A percentile compares a stretch with the other conserved stretches of the same genome.
Evolutionary conservation across 2,329 filamentous ascomycete genomes (phyloP).

Genomic region (Sporothrix brunneoviolacea): DNA sequence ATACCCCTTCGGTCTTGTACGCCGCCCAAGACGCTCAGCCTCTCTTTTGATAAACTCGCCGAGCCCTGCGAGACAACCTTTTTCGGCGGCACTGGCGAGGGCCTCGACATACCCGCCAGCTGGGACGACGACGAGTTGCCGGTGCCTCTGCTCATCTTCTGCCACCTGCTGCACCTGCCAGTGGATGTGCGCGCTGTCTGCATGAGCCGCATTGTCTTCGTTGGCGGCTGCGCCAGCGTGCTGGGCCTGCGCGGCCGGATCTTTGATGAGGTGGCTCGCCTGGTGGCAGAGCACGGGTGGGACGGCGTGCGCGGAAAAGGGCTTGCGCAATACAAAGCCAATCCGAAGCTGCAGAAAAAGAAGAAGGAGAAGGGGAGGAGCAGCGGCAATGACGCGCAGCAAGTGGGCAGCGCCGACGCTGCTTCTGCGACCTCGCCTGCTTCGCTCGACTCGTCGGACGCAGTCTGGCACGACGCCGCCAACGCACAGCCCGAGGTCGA

Average conservation of each 20-base stretch:
- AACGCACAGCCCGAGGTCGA: constrained; percentile 45
- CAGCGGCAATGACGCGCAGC: constrained; percentile 19
- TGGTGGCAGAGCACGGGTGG: constrained; percentile 70
- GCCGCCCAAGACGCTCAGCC: constrained; percentile 48
- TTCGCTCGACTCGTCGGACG: constrained; percentile 16
- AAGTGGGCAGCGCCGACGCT: constrained; percentile 3
- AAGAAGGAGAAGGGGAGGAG: not conserved
- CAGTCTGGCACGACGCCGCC: constrained; percentile 35
- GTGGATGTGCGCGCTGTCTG: constrained; percentile 77
- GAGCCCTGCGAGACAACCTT: constrained; percentile 70
- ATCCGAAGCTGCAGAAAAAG: constrained; percentile 33
- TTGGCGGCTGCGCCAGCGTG: constrained; percentile 71
- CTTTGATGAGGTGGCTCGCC: constrained; percentile 62
- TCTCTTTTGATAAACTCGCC: constrained; percentile 65
- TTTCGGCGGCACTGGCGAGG: constrained; percentile 43
- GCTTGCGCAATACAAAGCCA: constrained; percentile 46
- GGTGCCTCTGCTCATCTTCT: constrained; percentile 69
- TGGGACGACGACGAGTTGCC: constrained; percentile 86
- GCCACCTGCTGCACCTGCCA: constrained; percentile 65
- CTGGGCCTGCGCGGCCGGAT: constrained; percentile 73
- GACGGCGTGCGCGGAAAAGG: constrained; percentile 66
- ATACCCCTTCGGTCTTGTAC: constrained; percentile 40
- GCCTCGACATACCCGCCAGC: constrained; percentile 40
- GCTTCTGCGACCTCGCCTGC: not conserved
- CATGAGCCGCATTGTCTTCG: constrained; percentile 83